A percentile compares a stretch with the other conserved stretches of the same genome.
phyloP scores from a whole-genome alignment of 177 flowering plant species.

The Vitis hybrid region DNA sequence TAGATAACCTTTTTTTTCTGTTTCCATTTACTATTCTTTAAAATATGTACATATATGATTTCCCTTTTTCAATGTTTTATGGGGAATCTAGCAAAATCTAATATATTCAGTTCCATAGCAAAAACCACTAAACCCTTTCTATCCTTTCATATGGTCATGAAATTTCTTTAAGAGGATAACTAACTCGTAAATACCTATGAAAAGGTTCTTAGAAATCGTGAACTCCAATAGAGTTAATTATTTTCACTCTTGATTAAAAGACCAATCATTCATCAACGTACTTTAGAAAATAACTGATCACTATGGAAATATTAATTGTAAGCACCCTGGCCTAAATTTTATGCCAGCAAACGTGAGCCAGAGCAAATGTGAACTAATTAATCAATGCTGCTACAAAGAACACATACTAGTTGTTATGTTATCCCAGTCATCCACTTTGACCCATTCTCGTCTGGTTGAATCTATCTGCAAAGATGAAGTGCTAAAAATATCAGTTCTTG shows the following conservation, averaged over 20 bases:
- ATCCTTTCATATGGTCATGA: no score
- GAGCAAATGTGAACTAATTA: background rate
- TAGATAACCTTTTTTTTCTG: no score
- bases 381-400: background rate
- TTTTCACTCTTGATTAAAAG: background rate
- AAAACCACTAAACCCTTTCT: no score
- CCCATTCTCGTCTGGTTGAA: slow-evolving; percentile 54
- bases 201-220: background rate
- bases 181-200: background rate
- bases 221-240: background rate
- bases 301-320: background rate
- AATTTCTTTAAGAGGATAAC: no score
- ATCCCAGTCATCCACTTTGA: slow-evolving; percentile 78
- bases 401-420: slow-evolving; percentile 53
- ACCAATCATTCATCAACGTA: background rate
- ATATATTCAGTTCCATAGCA: no score
- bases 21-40: no score
- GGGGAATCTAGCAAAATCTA: no score
- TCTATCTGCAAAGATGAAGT: slow-evolving; percentile 52
- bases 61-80: no score
- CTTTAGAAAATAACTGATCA: background rate
- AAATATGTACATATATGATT: no score
- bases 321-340: background rate
- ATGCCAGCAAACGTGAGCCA: background rate
- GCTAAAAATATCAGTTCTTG: background rate